Conservation (phyloP, 2,329 filamentous ascomycete genomes). For the Xylaria sp. region DNA sequence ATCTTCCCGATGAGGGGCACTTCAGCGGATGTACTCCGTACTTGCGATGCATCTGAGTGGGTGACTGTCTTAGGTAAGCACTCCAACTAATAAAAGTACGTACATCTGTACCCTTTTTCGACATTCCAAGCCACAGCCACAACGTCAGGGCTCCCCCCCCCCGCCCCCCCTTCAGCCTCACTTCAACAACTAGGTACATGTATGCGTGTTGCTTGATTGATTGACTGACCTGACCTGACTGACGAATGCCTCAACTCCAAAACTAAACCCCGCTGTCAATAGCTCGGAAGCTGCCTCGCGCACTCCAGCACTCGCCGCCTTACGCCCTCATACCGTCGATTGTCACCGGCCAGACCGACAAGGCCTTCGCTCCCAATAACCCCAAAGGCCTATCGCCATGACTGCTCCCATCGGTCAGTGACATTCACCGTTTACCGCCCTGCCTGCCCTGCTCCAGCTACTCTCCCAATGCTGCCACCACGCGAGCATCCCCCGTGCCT, state of each 20-base stretch:
- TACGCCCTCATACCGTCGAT: constrained; percentile 5
- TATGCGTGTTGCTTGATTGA: background rate
- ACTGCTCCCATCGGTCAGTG: constrained; percentile 58
- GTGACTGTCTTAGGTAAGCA: background rate
- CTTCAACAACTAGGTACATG: constrained; percentile 2
- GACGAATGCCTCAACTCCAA: constrained; percentile 20
- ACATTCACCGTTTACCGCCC: constrained; percentile 2
- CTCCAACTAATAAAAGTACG: background rate
- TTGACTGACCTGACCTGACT: constrained; percentile 4
- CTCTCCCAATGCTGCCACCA: background rate
- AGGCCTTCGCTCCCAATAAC: constrained; percentile 21
- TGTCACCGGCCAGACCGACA: constrained; percentile 1
- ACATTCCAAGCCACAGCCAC: constrained; percentile 18
- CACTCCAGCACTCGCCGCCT: constrained; percentile 4
- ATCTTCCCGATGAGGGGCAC: no score
- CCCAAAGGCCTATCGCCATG: constrained; percentile 43
- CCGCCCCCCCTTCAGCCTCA: constrained; percentile 24
- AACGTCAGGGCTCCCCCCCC: constrained; percentile 24
- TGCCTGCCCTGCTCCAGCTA: background rate
- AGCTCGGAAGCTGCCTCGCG: constrained; percentile 19
- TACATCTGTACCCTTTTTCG: no score
- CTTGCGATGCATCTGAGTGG: no score
- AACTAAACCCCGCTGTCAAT: constrained; percentile 19
- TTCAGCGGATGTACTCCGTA: no score
- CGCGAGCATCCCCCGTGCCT: constrained; percentile 15